Evolutionary conservation across 2,329 filamentous ascomycete genomes (phyloP), one percentile per base, ranked within the genome.

Genomic region (Xylariaceae sp.): DNA sequence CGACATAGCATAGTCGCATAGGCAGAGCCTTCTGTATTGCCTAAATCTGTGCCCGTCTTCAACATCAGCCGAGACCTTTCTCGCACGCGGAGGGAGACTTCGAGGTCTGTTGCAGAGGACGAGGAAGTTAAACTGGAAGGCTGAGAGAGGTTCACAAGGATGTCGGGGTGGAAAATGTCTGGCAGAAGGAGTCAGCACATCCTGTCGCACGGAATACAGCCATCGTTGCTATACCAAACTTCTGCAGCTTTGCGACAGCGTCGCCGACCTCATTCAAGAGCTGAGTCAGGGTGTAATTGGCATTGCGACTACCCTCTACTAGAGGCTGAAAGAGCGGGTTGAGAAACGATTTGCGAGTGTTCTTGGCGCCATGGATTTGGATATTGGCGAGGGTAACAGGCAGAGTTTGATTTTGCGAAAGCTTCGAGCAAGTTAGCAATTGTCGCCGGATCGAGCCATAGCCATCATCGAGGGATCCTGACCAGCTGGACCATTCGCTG

Each of bases 21-120:
- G 3, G 92, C 93, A 6, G 92, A 96, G 42, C 93, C 94, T 75
- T 99, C 94, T 18, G 90, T 87, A 71, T 95, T 96, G 63, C 94
- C 94, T 51, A 96, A 82, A 72, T 97, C 93, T 7, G 94, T 97
- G 61, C 94, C 94, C 0, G 92, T 96, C 78, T 96, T 96, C 69
- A 97, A 83, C 60, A 92, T 86, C 70, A 97, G 85, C 45, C 89
- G 87, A 37, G 90, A 88, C 66, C 90, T 87, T 75, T 99, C 93
- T 62, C 82, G 81, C 18, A 89, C 88, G 56, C 85, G 85, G 58
- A 97, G 82, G 68, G 88, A 89, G 56, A 97, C 83, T 65, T 93
- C 88, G 66, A 97, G 75, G 71, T 96, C 91, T 57, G 86, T 91
- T 1, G 88, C 85, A 1, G 86, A 86, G 8, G 87, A 84, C 5